These are phyloP conservation scores for Fusarium fracticaudum DNA, from an alignment of 2,329 filamentous ascomycete species.

Conservation along the genomic window DNA sequence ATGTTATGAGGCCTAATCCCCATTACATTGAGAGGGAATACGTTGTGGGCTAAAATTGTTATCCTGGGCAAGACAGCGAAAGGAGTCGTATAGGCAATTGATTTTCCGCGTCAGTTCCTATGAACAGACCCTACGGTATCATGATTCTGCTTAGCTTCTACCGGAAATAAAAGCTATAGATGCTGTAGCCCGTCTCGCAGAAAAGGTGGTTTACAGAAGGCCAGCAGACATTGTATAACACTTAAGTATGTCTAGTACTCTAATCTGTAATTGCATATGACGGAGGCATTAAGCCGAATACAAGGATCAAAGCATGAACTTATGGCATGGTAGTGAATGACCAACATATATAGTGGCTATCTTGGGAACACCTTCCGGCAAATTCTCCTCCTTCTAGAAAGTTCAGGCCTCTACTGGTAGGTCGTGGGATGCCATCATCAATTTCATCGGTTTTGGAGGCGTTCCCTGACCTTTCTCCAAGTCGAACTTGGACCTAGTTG, in stretches of 20 bases:
- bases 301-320: background rate
- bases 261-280: too few species aligned
- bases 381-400: rapidly evolving
- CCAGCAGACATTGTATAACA: too few species aligned
- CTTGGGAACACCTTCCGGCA: background rate
- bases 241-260: rapidly evolving
- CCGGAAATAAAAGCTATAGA: rapidly evolving
- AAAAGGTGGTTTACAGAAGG: too few species aligned
- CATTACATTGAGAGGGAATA: too few species aligned
- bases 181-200: too few species aligned
- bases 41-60: too few species aligned
- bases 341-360: background rate
- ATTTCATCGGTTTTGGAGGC: background rate
- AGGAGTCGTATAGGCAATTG: too few species aligned
- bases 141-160: too few species aligned
- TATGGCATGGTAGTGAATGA: background rate
- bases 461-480: background rate
- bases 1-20: too few species aligned
- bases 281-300: rapidly evolving
- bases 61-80: too few species aligned
- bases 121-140: rapidly evolving
- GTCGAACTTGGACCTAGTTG: background rate
- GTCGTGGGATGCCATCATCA: background rate
- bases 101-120: too few species aligned
- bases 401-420: background rate